phyloP scores from a whole-genome alignment of 2,329 filamentous ascomycete genomes.

The Hirsutella minnesotensis region DNA sequence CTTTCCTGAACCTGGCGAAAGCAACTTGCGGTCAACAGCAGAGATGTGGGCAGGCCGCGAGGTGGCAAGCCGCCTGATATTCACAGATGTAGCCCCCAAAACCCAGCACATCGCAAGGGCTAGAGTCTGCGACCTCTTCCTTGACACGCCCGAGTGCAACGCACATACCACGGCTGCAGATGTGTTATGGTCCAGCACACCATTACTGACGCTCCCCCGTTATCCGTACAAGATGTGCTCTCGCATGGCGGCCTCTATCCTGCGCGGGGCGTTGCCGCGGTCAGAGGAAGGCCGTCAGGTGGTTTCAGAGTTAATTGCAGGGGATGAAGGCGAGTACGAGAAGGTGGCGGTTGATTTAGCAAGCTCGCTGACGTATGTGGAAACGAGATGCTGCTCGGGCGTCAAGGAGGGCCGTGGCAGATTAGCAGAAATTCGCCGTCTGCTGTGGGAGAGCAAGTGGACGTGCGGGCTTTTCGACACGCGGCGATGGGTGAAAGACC shows the following conservation, averaged over 20 bases:
- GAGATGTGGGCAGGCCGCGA: slow-evolving; percentile 71
- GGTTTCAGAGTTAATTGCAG: slow-evolving; percentile 64
- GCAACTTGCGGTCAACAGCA: slow-evolving; percentile 71
- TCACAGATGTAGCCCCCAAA: slow-evolving; percentile 95
- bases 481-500: slow-evolving; percentile 74
- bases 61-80: slow-evolving; percentile 78
- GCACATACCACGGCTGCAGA: slow-evolving; percentile 96
- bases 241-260: slow-evolving; percentile 90
- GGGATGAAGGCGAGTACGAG: slow-evolving; percentile 75
- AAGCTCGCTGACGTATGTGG: slow-evolving; percentile 46
- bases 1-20: slow-evolving; percentile 87
- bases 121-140: slow-evolving; percentile 83
- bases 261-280: slow-evolving; percentile 77
- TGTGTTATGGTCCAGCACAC: slow-evolving; percentile 91
- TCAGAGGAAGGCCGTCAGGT: slow-evolving; percentile 53
- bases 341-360: slow-evolving; percentile 59
- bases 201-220: slow-evolving; percentile 76
- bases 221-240: slow-evolving; percentile 99
- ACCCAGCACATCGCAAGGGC: slow-evolving; percentile 87
- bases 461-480: slow-evolving; percentile 85
- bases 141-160: slow-evolving; percentile 97
- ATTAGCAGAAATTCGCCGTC: slow-evolving; percentile 63
- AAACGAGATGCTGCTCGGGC: slow-evolving; percentile 21
- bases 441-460: slow-evolving; percentile 79
- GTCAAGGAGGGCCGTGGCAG: slow-evolving; percentile 52